These are phyloP conservation scores for Ceratobasidium sp. DNA, from an alignment of 1,284 basidiomycete genomes.

Conservation along the genomic window DNA sequence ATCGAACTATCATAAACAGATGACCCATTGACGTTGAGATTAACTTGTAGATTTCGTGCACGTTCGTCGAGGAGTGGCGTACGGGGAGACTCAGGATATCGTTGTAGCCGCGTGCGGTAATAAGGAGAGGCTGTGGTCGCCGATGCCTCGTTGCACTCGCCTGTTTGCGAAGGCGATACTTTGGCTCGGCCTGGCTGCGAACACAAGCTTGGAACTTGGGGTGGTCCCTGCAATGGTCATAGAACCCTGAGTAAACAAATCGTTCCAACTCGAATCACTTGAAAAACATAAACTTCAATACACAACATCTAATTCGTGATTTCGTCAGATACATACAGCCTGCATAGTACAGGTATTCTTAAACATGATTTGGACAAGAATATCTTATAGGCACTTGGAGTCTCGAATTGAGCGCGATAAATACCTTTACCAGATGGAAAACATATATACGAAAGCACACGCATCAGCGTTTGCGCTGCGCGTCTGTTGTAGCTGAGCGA, in stretches of 20 bases:
- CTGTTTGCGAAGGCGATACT: conserved; percentile 33
- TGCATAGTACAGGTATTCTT: conserved; percentile 24
- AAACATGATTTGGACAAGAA: conserved; percentile 37
- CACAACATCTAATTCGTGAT: conserved; percentile 44
- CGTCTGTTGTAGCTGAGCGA: conserved; percentile 22
- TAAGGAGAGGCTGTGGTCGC: not conserved
- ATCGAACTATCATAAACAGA: conserved; percentile 26
- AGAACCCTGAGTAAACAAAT: conserved; percentile 26
- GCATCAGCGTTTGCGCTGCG: conserved; percentile 42
- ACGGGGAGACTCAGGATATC: conserved; percentile 1
- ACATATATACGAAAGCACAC: conserved; percentile 6
- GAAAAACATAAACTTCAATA: conserved; percentile 10
- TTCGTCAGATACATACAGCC: conserved; percentile 43
- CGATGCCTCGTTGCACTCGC: conserved; percentile 37
- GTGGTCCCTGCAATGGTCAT: conserved; percentile 25
- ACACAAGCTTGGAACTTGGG: conserved; percentile 27
- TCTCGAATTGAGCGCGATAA: conserved; percentile 28
- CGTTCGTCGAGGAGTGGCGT: conserved; percentile 26
- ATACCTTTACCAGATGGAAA: conserved; percentile 28
- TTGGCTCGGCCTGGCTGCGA: conserved; percentile 18
- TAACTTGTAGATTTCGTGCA: conserved; percentile 2
- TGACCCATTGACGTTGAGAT: conserved; percentile 32
- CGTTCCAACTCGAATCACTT: not conserved
- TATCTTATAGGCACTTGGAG: conserved; percentile 18
- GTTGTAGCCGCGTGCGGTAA: conserved; percentile 9